These are phyloP conservation scores for Cytospora piceae DNA, from an alignment of 2,329 filamentous ascomycete genomes.

Conservation along the genomic window DNA sequence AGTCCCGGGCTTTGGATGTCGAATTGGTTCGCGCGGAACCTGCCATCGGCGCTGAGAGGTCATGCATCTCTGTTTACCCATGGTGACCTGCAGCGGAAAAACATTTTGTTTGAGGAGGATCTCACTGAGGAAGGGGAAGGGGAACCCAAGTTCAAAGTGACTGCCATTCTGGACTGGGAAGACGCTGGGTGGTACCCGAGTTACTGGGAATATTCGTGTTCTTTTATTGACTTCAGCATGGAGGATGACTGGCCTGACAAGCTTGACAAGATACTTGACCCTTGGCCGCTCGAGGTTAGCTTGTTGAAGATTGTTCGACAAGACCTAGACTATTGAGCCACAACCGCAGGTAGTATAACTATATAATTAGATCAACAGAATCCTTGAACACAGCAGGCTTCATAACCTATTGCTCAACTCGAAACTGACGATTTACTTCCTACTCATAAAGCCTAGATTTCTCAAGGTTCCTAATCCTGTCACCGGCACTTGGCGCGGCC, in stretches of 20 bases:
- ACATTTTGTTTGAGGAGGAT: neutral
- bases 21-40: neutral
- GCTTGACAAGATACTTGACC: conserved; percentile 25
- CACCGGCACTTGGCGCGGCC: too few relatives aligned
- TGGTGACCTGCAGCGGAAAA: neutral
- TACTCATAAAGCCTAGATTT: too few relatives aligned
- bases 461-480: too few relatives aligned
- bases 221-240: conserved; percentile 23
- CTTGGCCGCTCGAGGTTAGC: conserved; percentile 17
- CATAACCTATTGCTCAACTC: too few relatives aligned
- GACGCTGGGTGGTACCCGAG: conserved; percentile 22
- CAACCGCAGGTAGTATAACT: too few relatives aligned
- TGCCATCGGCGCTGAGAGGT: neutral
- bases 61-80: neutral
- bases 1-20: neutral
- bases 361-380: too few relatives aligned
- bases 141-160: conserved; percentile 4
- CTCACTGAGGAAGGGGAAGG: neutral
- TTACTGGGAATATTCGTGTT: conserved; percentile 20
- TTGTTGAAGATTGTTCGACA: conserved; percentile 28
- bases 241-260: conserved; percentile 28
- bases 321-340: conserved; percentile 21
- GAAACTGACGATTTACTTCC: too few relatives aligned
- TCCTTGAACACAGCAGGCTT: too few relatives aligned
- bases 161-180: conserved; percentile 24